These are phyloP conservation scores for Triticum urartu DNA, from an alignment of 176 grass and related monocot genomes.

Conservation along the genomic window DNA sequence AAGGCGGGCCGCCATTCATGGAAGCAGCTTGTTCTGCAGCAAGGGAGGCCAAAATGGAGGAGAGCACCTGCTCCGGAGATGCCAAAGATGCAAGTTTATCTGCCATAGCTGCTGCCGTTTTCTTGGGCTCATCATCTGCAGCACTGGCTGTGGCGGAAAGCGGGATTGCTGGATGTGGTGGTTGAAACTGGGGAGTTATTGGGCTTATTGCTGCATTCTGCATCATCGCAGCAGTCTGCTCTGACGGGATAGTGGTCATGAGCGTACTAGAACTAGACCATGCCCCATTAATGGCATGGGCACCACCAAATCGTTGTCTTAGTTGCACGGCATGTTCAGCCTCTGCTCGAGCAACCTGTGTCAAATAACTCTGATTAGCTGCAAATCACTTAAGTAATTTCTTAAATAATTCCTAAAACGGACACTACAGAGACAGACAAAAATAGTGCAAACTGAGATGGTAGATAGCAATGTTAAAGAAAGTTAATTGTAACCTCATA, in stretches of 20 bases:
- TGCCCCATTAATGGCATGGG: constrained; percentile 1
- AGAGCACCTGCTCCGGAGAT: constrained; percentile 65
- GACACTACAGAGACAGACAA: background rate
- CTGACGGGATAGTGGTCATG: constrained; percentile 38
- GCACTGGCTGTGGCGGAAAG: constrained; percentile 24
- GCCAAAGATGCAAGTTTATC: constrained; percentile 83
- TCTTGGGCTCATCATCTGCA: constrained; percentile 69
- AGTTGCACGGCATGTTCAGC: constrained; percentile 34
- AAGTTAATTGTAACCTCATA: background rate
- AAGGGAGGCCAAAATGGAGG: constrained; percentile 68
- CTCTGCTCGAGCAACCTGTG: constrained; percentile 52
- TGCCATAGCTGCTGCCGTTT: constrained; percentile 82
- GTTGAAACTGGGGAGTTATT: constrained; percentile 37
- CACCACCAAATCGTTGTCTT: constrained; percentile 34
- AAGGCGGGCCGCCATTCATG: constrained; percentile 23
- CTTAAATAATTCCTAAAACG: background rate
- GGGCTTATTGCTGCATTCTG: constrained; percentile 22
- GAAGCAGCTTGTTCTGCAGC: constrained; percentile 74
- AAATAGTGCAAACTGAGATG: background rate
- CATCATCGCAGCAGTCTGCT: constrained; percentile 37
- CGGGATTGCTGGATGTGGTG: constrained; percentile 41
- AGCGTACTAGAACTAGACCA: constrained; percentile 26
- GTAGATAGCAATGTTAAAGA: background rate
- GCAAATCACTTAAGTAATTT: background rate
- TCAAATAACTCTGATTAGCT: constrained; percentile 22